phyloP scores from a whole-genome alignment of 306 rosid genomes.

The Malus sieversii region DNA sequence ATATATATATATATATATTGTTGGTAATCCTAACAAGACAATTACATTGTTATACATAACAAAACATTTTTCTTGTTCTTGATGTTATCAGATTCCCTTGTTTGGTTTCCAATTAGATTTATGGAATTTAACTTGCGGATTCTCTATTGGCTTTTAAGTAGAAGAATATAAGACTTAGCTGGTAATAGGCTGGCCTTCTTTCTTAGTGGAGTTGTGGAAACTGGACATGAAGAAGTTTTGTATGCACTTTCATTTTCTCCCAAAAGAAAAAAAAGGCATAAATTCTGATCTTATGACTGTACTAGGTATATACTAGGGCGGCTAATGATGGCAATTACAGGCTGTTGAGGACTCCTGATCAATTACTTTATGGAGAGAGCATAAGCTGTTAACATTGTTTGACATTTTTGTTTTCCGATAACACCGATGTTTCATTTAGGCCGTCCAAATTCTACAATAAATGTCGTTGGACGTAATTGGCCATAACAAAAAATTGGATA shows the following conservation, averaged over 20 bases:
- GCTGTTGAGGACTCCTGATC: background rate
- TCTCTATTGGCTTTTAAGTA: background rate
- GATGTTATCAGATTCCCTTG: background rate
- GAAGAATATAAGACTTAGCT: background rate
- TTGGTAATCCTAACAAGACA: background rate
- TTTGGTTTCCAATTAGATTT: background rate
- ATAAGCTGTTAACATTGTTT: background rate
- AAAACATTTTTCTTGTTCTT: background rate
- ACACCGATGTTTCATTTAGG: background rate
- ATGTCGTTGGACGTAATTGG: too few relatives aligned
- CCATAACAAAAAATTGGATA: too few relatives aligned
- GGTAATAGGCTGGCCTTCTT: slow-evolving; percentile 2
- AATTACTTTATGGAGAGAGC: background rate
- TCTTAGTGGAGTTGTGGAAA: background rate
- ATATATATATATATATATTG: background rate
- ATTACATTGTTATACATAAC: background rate
- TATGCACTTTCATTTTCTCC: background rate
- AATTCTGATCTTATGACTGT: background rate
- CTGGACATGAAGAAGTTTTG: background rate
- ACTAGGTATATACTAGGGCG: background rate
- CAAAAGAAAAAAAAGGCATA: too few relatives aligned
- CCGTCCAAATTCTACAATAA: too few relatives aligned
- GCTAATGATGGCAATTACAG: background rate
- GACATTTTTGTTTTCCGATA: background rate
- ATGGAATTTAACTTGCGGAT: background rate